phyloP scores from a whole-genome alignment of 2,329 filamentous ascomycete genomes.

The Aspergillus piperis region DNA sequence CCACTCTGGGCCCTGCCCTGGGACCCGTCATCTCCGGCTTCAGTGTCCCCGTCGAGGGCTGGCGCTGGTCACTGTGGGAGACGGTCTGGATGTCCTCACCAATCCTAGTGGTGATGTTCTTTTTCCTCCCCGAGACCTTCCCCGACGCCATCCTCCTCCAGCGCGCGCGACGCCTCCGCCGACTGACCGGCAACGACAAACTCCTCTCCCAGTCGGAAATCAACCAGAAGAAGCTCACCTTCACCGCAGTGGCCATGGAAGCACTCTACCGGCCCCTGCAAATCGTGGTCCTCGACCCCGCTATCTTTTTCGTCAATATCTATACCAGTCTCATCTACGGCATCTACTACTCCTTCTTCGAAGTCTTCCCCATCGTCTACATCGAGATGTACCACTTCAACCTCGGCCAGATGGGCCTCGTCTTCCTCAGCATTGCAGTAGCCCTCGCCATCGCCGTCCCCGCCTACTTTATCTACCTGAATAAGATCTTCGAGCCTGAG shows the following conservation, averaged over 20 bases:
- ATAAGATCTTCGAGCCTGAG: slow-evolving; percentile 53
- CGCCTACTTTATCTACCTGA: slow-evolving; percentile 55
- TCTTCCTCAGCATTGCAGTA: slow-evolving; percentile 59
- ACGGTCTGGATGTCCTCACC: slow-evolving; percentile 40
- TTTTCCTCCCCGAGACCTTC: slow-evolving; percentile 65
- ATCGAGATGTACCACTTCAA: slow-evolving; percentile 60
- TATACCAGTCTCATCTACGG: slow-evolving; percentile 62
- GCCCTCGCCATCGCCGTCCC: slow-evolving; percentile 49
- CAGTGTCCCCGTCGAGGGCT: slow-evolving; percentile 49
- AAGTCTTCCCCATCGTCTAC: slow-evolving; percentile 67
- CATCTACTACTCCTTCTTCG: slow-evolving; percentile 59
- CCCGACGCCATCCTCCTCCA: slow-evolving; percentile 61
- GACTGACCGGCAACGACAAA: slow-evolving; percentile 54
- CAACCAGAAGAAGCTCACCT: slow-evolving; percentile 44
- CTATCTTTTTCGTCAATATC: slow-evolving; percentile 62
- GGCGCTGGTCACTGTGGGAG: slow-evolving; percentile 26
- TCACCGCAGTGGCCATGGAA: slow-evolving; percentile 29
- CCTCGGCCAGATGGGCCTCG: slow-evolving; percentile 58
- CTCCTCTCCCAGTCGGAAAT: slow-evolving; percentile 63
- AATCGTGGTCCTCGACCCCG: slow-evolving; percentile 63
- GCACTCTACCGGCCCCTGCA: slow-evolving; percentile 63
- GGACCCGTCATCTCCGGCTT: slow-evolving; percentile 65
- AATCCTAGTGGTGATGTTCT: slow-evolving; percentile 60
- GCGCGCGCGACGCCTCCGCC: slow-evolving; percentile 62
- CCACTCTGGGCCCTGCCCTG: slow-evolving; percentile 54